Evolutionary conservation across 1,284 basidiomycete species (phyloP).

Genomic region (Tranzscheliella williamsii): DNA sequence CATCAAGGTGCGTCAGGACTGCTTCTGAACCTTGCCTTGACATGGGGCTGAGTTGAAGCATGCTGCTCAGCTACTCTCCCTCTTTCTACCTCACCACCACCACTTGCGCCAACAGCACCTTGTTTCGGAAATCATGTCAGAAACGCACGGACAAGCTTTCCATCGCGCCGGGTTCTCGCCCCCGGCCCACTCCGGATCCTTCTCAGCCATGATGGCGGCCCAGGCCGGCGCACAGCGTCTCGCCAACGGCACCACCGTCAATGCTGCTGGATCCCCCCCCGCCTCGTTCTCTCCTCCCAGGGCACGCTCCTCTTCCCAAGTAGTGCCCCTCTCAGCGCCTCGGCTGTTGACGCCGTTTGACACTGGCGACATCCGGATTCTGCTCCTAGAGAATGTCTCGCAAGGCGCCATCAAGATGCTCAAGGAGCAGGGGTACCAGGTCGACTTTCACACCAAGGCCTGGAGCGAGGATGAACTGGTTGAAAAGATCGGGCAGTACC

Average conservation of each 20-base stretch:
- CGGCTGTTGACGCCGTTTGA: conserved; percentile 56
- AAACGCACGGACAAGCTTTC: conserved; percentile 48
- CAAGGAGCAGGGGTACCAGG: conserved; percentile 83
- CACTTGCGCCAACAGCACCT: neutral
- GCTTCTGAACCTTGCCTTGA: too few species aligned
- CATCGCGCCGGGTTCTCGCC: conserved; percentile 54
- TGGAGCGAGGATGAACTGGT: conserved; percentile 91
- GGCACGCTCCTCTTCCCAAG: conserved; percentile 32
- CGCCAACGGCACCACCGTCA: conserved; percentile 24
- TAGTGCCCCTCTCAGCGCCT: conserved; percentile 35
- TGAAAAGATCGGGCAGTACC: conserved; percentile 81
- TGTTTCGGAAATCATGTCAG: conserved; percentile 8
- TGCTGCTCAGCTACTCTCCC: too few species aligned
- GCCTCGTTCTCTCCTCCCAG: conserved; percentile 32
- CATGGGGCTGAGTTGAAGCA: too few species aligned
- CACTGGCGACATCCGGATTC: conserved; percentile 64
- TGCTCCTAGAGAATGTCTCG: conserved; percentile 94
- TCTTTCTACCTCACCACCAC: neutral
- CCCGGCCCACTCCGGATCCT: conserved; percentile 42
- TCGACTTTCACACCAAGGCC: conserved; percentile 85
- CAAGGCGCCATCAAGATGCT: conserved; percentile 83
- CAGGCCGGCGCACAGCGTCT: conserved; percentile 33
- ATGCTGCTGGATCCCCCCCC: conserved; percentile 29
- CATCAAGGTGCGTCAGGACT: too few species aligned
- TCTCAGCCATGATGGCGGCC: conserved; percentile 53